These are phyloP conservation scores for Colletotrichum godetiae DNA, from an alignment of 2,329 filamentous ascomycete species.

Conservation along the genomic window DNA sequence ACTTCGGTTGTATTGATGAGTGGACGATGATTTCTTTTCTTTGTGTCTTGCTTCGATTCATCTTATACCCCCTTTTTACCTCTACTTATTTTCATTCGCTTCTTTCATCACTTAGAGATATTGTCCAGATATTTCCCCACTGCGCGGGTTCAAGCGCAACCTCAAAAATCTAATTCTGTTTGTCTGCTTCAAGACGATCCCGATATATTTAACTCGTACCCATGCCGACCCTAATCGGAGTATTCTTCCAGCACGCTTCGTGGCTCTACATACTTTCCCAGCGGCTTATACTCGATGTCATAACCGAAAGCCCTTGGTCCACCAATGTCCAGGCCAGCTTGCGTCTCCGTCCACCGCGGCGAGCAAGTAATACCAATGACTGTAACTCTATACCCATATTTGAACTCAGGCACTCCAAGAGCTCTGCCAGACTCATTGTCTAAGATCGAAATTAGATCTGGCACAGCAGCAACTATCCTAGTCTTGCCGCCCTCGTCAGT, in stretches of 20 bases:
- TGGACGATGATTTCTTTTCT: neutral
- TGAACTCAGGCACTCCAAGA: conserved; percentile 67
- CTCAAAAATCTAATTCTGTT: neutral
- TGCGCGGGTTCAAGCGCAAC: neutral
- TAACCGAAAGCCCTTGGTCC: conserved; percentile 53
- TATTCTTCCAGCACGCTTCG: conserved; percentile 60
- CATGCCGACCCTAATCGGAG: neutral
- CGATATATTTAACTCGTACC: rapidly evolving
- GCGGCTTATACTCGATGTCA: conserved; percentile 57
- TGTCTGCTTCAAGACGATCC: neutral
- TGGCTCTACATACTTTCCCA: conserved; percentile 64
- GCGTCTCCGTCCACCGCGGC: conserved; percentile 63
- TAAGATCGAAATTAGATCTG: conserved; percentile 66
- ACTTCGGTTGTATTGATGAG: neutral
- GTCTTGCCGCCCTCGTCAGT: conserved; percentile 45
- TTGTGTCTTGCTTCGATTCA: neutral
- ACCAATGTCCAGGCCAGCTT: conserved; percentile 59
- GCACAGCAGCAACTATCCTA: conserved; percentile 61
- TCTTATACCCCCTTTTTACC: neutral
- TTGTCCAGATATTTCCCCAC: neutral
- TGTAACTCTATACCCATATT: conserved; percentile 62
- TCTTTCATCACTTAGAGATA: neutral
- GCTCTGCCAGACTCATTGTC: conserved; percentile 68
- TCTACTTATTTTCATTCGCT: neutral
- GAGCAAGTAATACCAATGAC: conserved; percentile 66